Conservation (phyloP, 176 grass and related monocot species). For the barley (Hordeum vulgare) region MorexV3_pseudomolecules_assembly NC_058522.1:560792397-560792896, state of each 20-base stretch:
- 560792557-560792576: background rate
- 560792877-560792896: slow-evolving; percentile 52
- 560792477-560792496: slow-evolving; percentile 82
- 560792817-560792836: slow-evolving; percentile 26
- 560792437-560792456: slow-evolving; percentile 88
- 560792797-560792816: slow-evolving; percentile 71
- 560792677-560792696: background rate
- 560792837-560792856: background rate
- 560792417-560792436: slow-evolving; percentile 55
- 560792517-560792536: background rate
- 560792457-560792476: slow-evolving; percentile 83
- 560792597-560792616: background rate
- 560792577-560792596: background rate
- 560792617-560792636: background rate
- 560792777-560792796: slow-evolving; percentile 74
- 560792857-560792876: background rate
- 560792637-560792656: background rate
- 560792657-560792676: background rate
- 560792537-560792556: background rate
- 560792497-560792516: slow-evolving; percentile 75
- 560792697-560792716: slow-evolving; percentile 39
- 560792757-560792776: slow-evolving; percentile 63
- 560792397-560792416: slow-evolving; percentile 1
- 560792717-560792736: slow-evolving; percentile 85
- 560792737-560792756: slow-evolving; percentile 82